Evolutionary conservation across 2,329 filamentous ascomycete genomes (phyloP).

Genomic region (Colletotrichum sidae): DNA sequence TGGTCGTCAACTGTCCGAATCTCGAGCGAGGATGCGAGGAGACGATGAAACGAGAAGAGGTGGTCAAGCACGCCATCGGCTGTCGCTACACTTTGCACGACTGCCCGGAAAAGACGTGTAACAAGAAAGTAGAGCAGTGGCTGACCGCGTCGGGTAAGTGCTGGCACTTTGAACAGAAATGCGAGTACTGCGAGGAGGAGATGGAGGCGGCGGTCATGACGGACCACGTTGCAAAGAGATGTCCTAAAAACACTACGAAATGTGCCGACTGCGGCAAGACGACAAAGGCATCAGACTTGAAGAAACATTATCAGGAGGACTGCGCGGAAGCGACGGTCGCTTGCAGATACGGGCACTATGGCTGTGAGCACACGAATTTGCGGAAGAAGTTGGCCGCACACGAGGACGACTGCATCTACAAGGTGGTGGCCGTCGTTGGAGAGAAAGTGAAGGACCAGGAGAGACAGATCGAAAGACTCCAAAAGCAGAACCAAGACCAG

Average conservation of each 20-base stretch:
- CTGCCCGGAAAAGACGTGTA: constrained; percentile 67
- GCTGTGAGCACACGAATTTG: constrained; percentile 56
- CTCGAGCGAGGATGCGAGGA: constrained; percentile 60
- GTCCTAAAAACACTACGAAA: constrained; percentile 58
- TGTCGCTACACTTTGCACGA: constrained; percentile 67
- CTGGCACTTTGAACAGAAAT: constrained; percentile 63
- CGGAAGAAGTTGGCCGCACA: constrained; percentile 59
- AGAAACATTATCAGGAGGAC: constrained; percentile 57
- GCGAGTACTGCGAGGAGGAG: constrained; percentile 64
- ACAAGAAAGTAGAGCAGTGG: constrained; percentile 62
- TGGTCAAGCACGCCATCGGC: constrained; percentile 67
- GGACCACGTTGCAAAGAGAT: constrained; percentile 56
- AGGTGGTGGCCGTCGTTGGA: constrained; percentile 62
- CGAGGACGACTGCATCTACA: constrained; percentile 61
- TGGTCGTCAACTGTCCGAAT: constrained; percentile 70
- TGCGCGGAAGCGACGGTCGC: constrained; percentile 54
- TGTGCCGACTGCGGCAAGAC: constrained; percentile 62
- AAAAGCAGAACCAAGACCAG: constrained; percentile 47
- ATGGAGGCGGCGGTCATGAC: constrained; percentile 62
- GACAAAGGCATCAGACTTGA: constrained; percentile 57
- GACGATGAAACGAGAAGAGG: constrained; percentile 62
- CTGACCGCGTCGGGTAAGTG: constrained; percentile 55
- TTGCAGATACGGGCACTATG: constrained; percentile 62
- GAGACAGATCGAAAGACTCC: constrained; percentile 58
- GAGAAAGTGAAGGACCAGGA: constrained; percentile 60